Base-by-base conservation (phyloP, 345 rosid species). In the Orychophragmus violaceus region DNA sequence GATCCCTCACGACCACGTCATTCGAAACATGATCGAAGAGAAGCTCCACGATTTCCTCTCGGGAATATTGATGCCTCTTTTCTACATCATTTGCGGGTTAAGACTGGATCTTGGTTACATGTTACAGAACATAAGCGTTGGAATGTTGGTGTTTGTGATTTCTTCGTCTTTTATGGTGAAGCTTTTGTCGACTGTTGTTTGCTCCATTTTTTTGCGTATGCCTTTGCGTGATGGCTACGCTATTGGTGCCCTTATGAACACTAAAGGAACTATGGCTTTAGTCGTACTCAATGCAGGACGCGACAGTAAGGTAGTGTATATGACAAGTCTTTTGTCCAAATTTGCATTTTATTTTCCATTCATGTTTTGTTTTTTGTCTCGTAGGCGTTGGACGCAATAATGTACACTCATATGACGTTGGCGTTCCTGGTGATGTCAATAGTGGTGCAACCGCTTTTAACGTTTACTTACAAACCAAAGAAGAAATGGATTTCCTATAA, bases 201-300 rank as follows among this genome's bases (percentile, higher is more conserved):
- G 81, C 35, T 76, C 82, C 22, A 0, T 59, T 3, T 53, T 64
- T 16, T 45, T 53, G 72, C 66, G 64, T 12, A 59, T 77, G 70
- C 63, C 81, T 17, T 11, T 78, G 12, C 65, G 41, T 32, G 88
- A 86, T 19, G 79, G 79, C 2, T 8, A 80, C 0, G 74, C 82
- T 17, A 65, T 86, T 6, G 92, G 88, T 4, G 60, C 75, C 5
- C 82, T 88, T 37, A 81, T 86, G 90, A 88, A 86, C 80, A 81
- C 88, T 11, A 86, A 86, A 68, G 96, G 96, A 8, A 72, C 84
- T 16, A 36, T 84, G 72, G 76, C 85, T 8, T 48, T 88, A 17
- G 75, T 88, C 5, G 13, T 80, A 48, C 50, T 88, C 18, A 83
- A 84, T 32, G 55, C 75, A 1, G 92, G 84, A 17, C 81, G 86